Evolutionary conservation across 768 basidiomycete genomes (phyloP), one percentile per base, ranked within the genome.

Genomic region (Pleurotus sapidus): DNA sequence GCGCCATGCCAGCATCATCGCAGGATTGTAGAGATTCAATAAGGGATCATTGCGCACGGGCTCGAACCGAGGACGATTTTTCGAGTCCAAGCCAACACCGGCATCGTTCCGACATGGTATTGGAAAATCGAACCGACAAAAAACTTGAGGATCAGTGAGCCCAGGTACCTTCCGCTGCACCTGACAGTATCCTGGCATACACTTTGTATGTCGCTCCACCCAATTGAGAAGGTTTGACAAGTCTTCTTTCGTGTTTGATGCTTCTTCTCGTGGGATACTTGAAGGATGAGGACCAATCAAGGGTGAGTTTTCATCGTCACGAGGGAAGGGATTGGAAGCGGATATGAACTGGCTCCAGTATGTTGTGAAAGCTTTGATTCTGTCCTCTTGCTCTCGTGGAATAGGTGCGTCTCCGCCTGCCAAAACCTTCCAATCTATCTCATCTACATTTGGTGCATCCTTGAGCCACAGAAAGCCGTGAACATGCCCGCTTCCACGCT

Each of bases 381-480:
- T 30, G 7, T 30, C 27, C 27, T 30, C 27, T 30, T 30, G 27
- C 1, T 30, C 27, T 30, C 5, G 27, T 7, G 27, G 27, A 30
- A 30, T 30, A 8, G 27, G 27, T 30, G 5, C 6, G 27, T 30
- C 27, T 30, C 27, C 27, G 6, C 27, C 25, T 2, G 27, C 55
- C 11, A 49, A 20, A 14, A 30, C 48, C 38, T 60, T 60, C 51
- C 56, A 61, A 42, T 63, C 57, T 34, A 62, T 56, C 2, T 50
- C 38, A 24, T 68, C 65, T 2, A 61, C 51, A n/a, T 60, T 57
- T 5, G 67, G 68, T 11, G 66, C 67, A 59, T 64, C 59, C 38
- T 57, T 49, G 4, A 68, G 15, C 68, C 68, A 70, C 0, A 70
- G 50, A 53, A 70, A 70, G 11, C 66, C 66, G 57, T 68, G 67